Evolutionary conservation across 1,139 yeast species (phyloP), one percentile per base, ranked within the genome.

Genomic region (Yamadazyma pseudoaaseri): DNA sequence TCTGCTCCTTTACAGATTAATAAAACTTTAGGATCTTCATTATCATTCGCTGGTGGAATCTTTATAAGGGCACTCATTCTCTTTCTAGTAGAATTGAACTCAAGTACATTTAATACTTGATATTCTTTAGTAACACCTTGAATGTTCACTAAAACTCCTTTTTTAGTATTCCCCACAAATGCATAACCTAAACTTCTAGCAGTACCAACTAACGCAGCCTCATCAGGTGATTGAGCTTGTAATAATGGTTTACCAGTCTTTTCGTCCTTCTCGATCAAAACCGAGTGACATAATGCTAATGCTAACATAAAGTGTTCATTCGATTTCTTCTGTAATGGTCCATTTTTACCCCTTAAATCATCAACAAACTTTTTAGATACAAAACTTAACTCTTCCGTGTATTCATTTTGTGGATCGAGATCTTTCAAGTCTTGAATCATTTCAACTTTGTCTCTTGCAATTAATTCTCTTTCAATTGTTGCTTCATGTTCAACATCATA

Each of bases 1-100:
- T 70, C 76, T 0, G 76, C 76, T 36, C 76, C 76, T 48, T 70
- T 70, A 53, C 75, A 70, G 30, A 69, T 60, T 38, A 70, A 58
- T 21, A 69, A 54, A 1, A 70, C 73, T 33, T 55, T 67, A 6
- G 65, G 60, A 43, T 62, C 65, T 13, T 53, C 69, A 12, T 53
- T 49, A 16, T 54, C 57, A 10, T 44, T 44, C 17, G 51, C 56
- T n/a, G 57, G 49, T 6, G 80, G 79, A 3, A 65, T 56, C 76
- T 85, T 69, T 27, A 90, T 75, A 45, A 92, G 86, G 10, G 92
- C 89, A 70, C 96, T 86, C 97, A 90, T 92, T 68, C 97, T 63
- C 51, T 69, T 70, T 49, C 76, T 61, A 2, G 76, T 69, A 10
- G 75, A 69, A 44, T 70, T 73, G 54, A 78, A 78, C 36, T 79